Conservation (phyloP, 148 eudicot species). For the Salicornia ramosissima region DNA sequence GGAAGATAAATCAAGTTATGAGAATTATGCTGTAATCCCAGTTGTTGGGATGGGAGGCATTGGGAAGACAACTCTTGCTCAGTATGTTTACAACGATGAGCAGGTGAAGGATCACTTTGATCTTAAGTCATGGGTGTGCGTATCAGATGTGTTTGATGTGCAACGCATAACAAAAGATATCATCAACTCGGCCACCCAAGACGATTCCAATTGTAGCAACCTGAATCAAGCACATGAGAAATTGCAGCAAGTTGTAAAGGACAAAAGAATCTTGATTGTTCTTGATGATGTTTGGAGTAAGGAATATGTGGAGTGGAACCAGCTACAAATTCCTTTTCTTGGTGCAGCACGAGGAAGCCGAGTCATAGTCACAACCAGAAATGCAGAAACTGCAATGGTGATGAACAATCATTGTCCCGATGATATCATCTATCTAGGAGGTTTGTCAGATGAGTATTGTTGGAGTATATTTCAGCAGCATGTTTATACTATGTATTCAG, state of each 20-base stretch:
- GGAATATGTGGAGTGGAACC: neutral
- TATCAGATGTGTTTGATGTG: neutral
- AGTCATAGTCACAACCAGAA: neutral
- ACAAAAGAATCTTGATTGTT: neutral
- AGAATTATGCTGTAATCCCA: neutral
- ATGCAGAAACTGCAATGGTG: neutral
- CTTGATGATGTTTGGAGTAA: neutral
- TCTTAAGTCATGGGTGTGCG: neutral
- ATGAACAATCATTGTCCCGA: neutral
- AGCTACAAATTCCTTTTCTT: neutral
- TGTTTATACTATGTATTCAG: neutral
- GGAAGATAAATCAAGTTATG: neutral
- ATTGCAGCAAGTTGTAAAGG: neutral
- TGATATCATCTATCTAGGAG: neutral
- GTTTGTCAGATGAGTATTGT: constrained; percentile 1
- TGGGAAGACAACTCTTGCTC: neutral
- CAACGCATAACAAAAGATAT: neutral
- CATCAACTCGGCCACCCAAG: neutral
- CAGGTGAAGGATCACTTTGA: neutral
- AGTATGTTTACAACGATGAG: neutral
- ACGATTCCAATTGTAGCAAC: neutral
- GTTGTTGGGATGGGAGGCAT: neutral
- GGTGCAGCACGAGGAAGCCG: neutral
- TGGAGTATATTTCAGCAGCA: constrained; percentile 10
- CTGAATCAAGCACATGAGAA: neutral